Evolutionary conservation across 75 land plant species (phyloP).

Genomic region (Chamaecyparis obtusa): DNA sequence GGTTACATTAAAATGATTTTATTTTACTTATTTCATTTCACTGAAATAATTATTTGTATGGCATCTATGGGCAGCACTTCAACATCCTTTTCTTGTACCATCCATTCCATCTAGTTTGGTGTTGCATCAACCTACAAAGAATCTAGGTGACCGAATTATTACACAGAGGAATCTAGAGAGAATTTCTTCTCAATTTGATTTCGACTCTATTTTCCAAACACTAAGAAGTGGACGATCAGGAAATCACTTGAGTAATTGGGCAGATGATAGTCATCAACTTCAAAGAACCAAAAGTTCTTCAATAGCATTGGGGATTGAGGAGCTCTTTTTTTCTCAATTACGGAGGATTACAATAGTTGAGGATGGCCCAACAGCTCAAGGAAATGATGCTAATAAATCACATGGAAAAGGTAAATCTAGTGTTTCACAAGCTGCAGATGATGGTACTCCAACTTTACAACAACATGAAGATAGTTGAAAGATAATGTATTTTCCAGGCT

Average conservation of each 20-base stretch:
- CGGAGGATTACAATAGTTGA: slow-evolving; percentile 44
- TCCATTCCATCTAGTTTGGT: slow-evolving; percentile 31
- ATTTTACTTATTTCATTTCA: too few species aligned
- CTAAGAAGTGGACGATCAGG: slow-evolving; percentile 77
- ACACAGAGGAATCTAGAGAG: slow-evolving; percentile 50
- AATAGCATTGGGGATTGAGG: slow-evolving; percentile 83
- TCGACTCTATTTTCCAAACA: slow-evolving; percentile 64
- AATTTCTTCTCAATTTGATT: slow-evolving; percentile 24
- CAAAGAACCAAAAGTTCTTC: slow-evolving; percentile 59
- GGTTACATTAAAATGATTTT: too few species aligned
- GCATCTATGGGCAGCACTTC: slow-evolving; percentile 56
- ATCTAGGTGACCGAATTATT: slow-evolving; percentile 43
- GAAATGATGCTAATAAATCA: slow-evolving; percentile 11
- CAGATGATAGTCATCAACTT: slow-evolving; percentile 73
- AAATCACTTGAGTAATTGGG: slow-evolving; percentile 70
- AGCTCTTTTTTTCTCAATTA: slow-evolving; percentile 72
- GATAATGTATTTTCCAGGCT: slow-evolving; percentile 44
- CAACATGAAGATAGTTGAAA: not conserved
- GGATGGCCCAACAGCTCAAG: slow-evolving; percentile 35
- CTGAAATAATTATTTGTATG: too few species aligned
- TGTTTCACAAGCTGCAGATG: slow-evolving; percentile 26
- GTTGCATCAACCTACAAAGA: slow-evolving; percentile 44
- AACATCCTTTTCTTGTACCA: slow-evolving; percentile 90
- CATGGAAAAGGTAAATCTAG: slow-evolving; percentile 21
- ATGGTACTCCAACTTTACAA: not conserved